These are phyloP conservation scores for Coprinellus micaceus DNA, from an alignment of 768 basidiomycete genomes.

Conservation along the genomic window DNA sequence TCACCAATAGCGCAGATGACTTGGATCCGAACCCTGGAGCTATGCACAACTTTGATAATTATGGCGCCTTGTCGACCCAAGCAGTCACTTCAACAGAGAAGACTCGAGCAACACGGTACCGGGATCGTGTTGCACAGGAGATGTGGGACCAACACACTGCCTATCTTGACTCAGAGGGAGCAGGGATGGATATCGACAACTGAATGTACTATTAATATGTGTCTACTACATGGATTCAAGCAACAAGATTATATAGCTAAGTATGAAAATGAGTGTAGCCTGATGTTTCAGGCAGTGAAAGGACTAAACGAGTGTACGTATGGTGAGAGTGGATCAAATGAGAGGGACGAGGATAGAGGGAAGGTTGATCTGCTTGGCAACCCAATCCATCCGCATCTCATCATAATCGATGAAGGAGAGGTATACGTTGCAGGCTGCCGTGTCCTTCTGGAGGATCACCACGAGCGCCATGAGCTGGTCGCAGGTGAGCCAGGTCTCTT, in stretches of 20 bases:
- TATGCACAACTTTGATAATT: neutral
- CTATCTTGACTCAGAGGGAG: neutral
- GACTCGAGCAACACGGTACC: slow-evolving; percentile 1
- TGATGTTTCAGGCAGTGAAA: neutral
- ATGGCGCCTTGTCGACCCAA: slow-evolving; percentile 4
- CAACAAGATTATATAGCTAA: neutral
- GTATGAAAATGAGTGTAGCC: neutral
- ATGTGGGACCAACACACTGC: slow-evolving; percentile 17
- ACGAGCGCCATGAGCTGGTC: slow-evolving; percentile 2
- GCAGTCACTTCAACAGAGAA: slow-evolving; percentile 27
- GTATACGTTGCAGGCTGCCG: slow-evolving; percentile 5
- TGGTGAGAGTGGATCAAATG: neutral
- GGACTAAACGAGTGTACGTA: neutral
- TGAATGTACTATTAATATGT: neutral
- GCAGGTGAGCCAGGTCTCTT: slow-evolving; percentile 5
- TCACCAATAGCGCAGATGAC: slow-evolving; percentile 12
- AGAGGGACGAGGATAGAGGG: neutral
- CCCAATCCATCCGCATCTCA: slow-evolving; percentile 10
- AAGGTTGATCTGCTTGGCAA: slow-evolving; percentile 3
- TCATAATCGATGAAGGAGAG: neutral
- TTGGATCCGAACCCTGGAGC: slow-evolving; percentile 1
- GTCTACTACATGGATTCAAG: neutral
- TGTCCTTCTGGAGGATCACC: slow-evolving; percentile 5
- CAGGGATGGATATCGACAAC: neutral
- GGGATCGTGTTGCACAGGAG: slow-evolving; percentile 19